phyloP scores from a whole-genome alignment of 2,329 filamentous ascomycete genomes.

The Tolypocladium tundrense region DNA sequence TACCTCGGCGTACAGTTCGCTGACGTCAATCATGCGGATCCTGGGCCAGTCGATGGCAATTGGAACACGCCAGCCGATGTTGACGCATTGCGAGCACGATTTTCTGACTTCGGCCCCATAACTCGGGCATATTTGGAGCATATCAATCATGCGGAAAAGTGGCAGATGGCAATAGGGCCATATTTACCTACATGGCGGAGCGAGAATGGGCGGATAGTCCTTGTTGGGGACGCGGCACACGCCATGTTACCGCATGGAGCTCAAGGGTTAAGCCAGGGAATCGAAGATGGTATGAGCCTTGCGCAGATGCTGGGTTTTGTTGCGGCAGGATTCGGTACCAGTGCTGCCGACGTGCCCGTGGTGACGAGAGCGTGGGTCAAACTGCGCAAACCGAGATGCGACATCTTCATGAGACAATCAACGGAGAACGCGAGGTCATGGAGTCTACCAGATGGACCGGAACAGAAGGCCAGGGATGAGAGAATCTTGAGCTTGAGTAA shows the following conservation, averaged over 20 bases:
- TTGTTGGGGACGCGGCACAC: background rate
- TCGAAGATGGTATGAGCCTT: background rate
- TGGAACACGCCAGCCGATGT: background rate
- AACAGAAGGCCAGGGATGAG: background rate
- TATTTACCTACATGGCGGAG: background rate
- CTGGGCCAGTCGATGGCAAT: background rate
- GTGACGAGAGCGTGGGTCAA: background rate
- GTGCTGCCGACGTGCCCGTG: background rate
- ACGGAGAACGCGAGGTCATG: background rate
- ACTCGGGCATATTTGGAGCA: background rate
- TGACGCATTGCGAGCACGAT: background rate
- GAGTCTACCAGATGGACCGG: background rate
- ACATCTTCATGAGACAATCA: background rate
- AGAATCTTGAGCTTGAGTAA: background rate
- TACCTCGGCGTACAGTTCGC: background rate
- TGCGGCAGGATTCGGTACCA: background rate
- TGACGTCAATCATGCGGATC: background rate
- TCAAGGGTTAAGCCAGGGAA: background rate
- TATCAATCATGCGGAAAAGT: background rate
- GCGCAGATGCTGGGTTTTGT: background rate
- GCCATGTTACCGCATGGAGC: background rate
- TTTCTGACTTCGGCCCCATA: background rate
- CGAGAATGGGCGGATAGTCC: background rate
- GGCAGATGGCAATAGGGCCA: background rate
- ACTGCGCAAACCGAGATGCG: background rate